phyloP scores from a whole-genome alignment of 2,329 filamentous ascomycete genomes.

The Colletotrichum gloeosporioides region DNA sequence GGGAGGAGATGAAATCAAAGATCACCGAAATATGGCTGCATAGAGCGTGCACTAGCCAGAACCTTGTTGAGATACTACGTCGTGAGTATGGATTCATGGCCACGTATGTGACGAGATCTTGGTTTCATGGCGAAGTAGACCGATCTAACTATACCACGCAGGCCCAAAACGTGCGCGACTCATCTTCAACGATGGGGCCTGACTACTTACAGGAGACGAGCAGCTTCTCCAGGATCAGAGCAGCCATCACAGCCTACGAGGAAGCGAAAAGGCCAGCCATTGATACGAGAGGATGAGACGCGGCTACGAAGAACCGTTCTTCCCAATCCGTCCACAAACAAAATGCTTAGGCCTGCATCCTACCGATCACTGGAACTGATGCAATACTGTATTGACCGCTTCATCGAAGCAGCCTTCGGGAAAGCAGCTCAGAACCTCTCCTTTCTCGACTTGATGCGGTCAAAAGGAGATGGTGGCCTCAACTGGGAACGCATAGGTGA shows the following conservation, averaged over 20 bases:
- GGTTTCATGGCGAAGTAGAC: background rate
- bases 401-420: background rate
- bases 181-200: background rate
- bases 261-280: background rate
- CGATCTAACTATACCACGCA: background rate
- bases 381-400: background rate
- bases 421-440: background rate
- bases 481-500: background rate
- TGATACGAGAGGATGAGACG: background rate
- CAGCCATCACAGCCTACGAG: background rate
- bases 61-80: background rate
- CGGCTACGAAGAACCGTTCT: background rate
- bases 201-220: background rate
- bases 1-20: background rate
- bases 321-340: background rate
- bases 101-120: background rate
- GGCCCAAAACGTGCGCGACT: background rate
- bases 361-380: background rate
- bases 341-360: background rate
- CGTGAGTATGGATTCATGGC: background rate
- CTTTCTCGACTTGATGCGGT: background rate
- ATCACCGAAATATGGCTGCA: background rate
- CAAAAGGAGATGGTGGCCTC: background rate
- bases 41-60: background rate
- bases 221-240: background rate